phyloP scores from a whole-genome alignment of 768 basidiomycete genomes.

The Tricholoma bakamatsutake region DNA sequence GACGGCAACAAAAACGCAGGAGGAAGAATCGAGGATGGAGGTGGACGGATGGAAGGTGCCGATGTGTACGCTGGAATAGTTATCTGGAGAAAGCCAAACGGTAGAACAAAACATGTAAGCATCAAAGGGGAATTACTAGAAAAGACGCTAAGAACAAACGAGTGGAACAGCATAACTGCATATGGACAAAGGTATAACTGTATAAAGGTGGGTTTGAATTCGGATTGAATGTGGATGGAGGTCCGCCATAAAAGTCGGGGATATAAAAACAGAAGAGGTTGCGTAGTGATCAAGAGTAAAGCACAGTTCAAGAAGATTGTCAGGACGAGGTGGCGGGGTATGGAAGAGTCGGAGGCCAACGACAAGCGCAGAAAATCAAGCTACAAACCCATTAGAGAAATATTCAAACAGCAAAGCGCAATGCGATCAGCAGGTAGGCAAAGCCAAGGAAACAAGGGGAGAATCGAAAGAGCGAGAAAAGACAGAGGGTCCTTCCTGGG shows the following conservation, averaged over 20 bases:
- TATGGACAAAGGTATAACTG: not conserved
- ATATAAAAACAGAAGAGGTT: not conserved
- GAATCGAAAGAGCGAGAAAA: not conserved
- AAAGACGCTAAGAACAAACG: not conserved
- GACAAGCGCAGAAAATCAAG: not conserved
- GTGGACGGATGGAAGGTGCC: not conserved
- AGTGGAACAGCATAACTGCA: constrained; percentile 4
- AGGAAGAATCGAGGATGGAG: not conserved
- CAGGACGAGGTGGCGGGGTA: not conserved
- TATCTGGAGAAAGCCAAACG: too few species aligned
- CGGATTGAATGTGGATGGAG: not conserved
- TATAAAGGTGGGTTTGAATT: not conserved
- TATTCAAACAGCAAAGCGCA: not conserved
- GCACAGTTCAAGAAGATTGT: constrained; percentile 1
- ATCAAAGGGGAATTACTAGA: not conserved
- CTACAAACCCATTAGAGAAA: constrained; percentile 1
- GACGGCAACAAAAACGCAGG: not conserved
- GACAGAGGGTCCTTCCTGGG: not conserved
- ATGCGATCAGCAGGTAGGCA: not conserved
- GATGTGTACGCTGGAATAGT: not conserved
- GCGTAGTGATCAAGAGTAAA: not conserved
- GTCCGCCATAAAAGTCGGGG: not conserved
- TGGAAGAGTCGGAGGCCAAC: not conserved
- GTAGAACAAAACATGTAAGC: not conserved
- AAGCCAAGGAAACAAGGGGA: not conserved